These are phyloP conservation scores for Platanthera guangdongensis DNA, from an alignment of 106 monocot species.

Conservation along the genomic window DNA sequence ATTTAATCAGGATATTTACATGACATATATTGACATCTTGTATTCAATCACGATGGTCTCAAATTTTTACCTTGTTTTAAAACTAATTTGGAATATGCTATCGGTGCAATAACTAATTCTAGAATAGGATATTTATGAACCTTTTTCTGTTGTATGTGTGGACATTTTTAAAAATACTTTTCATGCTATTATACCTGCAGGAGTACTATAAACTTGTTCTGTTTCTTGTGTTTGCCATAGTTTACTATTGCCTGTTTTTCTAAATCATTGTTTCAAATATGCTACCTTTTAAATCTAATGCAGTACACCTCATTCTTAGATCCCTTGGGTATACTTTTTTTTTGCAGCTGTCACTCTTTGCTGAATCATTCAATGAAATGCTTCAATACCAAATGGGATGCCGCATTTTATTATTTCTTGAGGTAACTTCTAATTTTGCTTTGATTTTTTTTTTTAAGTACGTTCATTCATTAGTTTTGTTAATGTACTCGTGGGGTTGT, in stretches of 20 bases:
- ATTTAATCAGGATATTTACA: background rate
- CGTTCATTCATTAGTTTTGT: background rate
- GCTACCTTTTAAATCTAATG: background rate
- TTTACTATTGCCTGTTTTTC: background rate
- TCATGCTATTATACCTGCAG: too few species aligned
- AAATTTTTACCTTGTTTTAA: too few species aligned
- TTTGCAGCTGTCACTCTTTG: slow-evolving; percentile 87
- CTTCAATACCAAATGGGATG: slow-evolving; percentile 95
- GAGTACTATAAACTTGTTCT: too few species aligned
- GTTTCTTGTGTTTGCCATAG: too few species aligned
- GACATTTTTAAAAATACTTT: too few species aligned
- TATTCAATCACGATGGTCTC: too few species aligned
- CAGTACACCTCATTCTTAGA: background rate
- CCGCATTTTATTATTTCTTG: slow-evolving; percentile 69
- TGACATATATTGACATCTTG: background rate
- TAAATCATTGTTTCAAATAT: background rate
- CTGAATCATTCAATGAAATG: slow-evolving; percentile 90
- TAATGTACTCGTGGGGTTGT: background rate
- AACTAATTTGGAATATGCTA: too few species aligned
- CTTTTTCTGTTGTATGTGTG: too few species aligned
- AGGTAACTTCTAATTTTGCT: slow-evolving; percentile 33
- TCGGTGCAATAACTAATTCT: too few species aligned
- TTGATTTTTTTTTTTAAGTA: background rate
- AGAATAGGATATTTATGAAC: too few species aligned
- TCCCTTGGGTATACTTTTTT: slow-evolving; percentile 3